These are phyloP conservation scores for Bipolaris zeicola DNA, from an alignment of 2,329 filamentous ascomycete species.

Conservation along the genomic window DNA sequence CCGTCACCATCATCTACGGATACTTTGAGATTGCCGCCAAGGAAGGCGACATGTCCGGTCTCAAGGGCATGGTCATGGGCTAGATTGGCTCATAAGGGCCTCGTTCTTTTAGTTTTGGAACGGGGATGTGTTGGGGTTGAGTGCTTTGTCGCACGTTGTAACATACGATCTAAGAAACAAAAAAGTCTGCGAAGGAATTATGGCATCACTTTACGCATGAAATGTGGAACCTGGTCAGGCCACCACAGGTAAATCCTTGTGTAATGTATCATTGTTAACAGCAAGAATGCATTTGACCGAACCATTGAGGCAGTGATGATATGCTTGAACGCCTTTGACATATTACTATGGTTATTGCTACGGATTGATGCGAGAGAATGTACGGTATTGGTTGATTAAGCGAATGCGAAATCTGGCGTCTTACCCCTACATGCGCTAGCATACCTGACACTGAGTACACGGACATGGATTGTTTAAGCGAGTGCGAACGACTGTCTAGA, in stretches of 20 bases:
- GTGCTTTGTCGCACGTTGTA: constrained; percentile 19
- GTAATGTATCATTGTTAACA: constrained; percentile 17
- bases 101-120: constrained; percentile 8
- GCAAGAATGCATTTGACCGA: not conserved
- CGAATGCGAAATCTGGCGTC: constrained; percentile 11
- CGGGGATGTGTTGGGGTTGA: constrained; percentile 4
- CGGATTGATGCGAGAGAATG: not conserved
- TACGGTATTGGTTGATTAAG: constrained; percentile 5
- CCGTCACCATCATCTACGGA: constrained; percentile 99
- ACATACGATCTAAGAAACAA: constrained; percentile 19
- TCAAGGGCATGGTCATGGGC: constrained; percentile 69
- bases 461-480: not conserved
- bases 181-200: constrained; percentile 16
- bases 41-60: constrained; percentile 89
- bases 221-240: constrained; percentile 9
- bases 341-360: not conserved
- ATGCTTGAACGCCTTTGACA: no score
- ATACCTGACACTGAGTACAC: no score
- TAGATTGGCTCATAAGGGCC: constrained; percentile 30
- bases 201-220: constrained; percentile 10
- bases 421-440: not conserved
- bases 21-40: constrained; percentile 99
- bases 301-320: not conserved
- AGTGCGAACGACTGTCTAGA: constrained; percentile 5
- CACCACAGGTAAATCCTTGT: constrained; percentile 4